Conservation (phyloP, 2,329 filamentous ascomycete genomes). For the Pestalotiopsis sp. region DNA sequence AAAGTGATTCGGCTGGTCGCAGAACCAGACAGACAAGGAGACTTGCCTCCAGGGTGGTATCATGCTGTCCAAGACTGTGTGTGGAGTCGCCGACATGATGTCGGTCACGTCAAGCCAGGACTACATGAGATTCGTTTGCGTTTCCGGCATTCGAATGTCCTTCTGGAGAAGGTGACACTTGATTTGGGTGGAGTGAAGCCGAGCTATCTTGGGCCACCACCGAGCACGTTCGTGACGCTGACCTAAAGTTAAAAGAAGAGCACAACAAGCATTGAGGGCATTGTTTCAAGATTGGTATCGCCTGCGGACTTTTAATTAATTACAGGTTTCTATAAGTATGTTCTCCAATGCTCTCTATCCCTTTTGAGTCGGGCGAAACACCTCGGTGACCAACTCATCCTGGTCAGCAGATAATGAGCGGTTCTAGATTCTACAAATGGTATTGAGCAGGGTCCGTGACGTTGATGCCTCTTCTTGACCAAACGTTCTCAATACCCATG, state of each 20-base stretch:
- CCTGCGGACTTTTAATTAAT: too few relatives aligned
- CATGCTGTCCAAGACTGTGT: constrained; percentile 50
- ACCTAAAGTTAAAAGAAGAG: neutral
- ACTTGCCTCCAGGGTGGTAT: constrained; percentile 50
- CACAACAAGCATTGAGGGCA: too few relatives aligned
- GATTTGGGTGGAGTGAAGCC: constrained; percentile 32
- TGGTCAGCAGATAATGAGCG: neutral
- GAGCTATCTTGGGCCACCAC: constrained; percentile 38
- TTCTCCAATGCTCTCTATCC: neutral
- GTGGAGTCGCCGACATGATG: constrained; percentile 45
- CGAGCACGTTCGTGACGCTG: neutral
- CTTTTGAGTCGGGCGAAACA: too few relatives aligned
- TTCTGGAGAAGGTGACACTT: constrained; percentile 39
- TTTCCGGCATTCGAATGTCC: constrained; percentile 34
- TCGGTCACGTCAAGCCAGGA: constrained; percentile 26
- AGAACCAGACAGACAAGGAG: constrained; percentile 42
- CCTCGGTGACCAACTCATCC: neutral
- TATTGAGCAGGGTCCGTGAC: constrained; percentile 29
- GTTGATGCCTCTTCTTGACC: constrained; percentile 29
- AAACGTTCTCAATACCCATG: constrained; percentile 33
- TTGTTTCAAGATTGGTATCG: too few relatives aligned
- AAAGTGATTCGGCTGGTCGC: constrained; percentile 35
- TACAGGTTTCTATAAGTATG: neutral
- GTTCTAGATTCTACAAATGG: constrained; percentile 24
- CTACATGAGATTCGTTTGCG: constrained; percentile 32